Base-by-base conservation (phyloP, 2,329 filamentous ascomycete genomes). In the Pestalotiopsis sp. region DNA sequence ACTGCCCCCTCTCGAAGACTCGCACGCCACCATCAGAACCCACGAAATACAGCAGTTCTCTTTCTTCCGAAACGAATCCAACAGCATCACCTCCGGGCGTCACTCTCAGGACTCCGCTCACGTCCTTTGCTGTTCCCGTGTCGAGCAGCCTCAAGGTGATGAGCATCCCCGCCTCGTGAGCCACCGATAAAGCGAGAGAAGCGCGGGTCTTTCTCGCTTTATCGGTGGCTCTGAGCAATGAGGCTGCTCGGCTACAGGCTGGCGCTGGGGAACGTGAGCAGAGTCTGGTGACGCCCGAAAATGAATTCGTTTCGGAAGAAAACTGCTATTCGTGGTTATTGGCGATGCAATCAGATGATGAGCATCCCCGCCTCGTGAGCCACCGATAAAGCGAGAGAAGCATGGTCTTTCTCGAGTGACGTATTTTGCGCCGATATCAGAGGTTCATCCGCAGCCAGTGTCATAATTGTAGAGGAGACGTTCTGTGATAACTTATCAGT, bases 41-140 rank as follows among this genome's bases (percentile, higher is more conserved):
- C 38, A 97, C 89, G 76, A 92, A 90, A 82, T 97, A 98, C 77
- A 98, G 76, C 76, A 92, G 87, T 81, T 98, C 95, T 70, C 85
- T 89, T 74, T 93, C 86, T 71, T 86, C 86, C 1, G 82, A 74
- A 25, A 70, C 74, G 38, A 65, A 71, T 36, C 76, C 75, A 11
- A 65, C 70, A 60, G 65, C 74, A 31, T 69, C 70, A 57, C 79
- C 82, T 3, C 90, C 90, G 59, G 86, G 84, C 20, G 92, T 95
- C 64, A 96, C 85, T 72, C 94, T 87, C 71, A 98, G 76, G 58
- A 97, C 94, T 2, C 95, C 95, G 80, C 93, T 97, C 39, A 98
- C 93, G 80, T 98, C 95, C 77, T 88, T 91, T 71, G 95, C 95
- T n/a, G 91, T 90, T 0, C 95, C 95, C 0, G 94, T 97, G 76